phyloP scores from a whole-genome alignment of 2,329 filamentous ascomycete genomes.

The Monosporascus sp. region DNA sequence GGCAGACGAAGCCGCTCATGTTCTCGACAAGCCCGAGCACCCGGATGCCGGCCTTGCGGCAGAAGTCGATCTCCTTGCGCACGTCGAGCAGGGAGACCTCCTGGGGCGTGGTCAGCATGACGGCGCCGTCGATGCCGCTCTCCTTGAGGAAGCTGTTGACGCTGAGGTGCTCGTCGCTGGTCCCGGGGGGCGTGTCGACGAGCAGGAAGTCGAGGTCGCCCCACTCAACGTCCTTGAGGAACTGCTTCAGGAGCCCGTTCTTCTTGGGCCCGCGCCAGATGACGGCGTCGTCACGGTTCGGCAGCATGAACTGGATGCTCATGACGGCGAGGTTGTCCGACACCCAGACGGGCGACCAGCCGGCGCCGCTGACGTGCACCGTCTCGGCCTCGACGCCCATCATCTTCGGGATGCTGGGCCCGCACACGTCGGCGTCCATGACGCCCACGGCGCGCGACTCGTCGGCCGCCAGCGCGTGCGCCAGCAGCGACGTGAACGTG shows the following conservation, averaged over 20 bases:
- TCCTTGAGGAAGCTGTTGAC: slow-evolving; percentile 90
- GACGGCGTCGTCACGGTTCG: slow-evolving; percentile 86
- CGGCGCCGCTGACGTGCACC: slow-evolving; percentile 81
- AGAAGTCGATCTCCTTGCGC: slow-evolving; percentile 96
- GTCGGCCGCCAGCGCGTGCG: slow-evolving; percentile 82
- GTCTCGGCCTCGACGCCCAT: slow-evolving; percentile 94
- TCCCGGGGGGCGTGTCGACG: slow-evolving; percentile 93
- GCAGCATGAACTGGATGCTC: slow-evolving; percentile 98
- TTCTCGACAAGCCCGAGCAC: slow-evolving; percentile 93
- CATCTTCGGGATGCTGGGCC: slow-evolving; percentile 96
- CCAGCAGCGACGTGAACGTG: slow-evolving; percentile 83
- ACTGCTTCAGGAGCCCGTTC: slow-evolving; percentile 97
- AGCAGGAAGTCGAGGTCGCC: slow-evolving; percentile 89
- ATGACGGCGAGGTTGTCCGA: slow-evolving; percentile 91
- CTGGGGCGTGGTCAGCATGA: slow-evolving; percentile 91
- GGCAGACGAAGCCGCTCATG: slow-evolving; percentile 96
- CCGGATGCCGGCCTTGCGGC: slow-evolving; percentile 84
- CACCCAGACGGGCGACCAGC: slow-evolving; percentile 96
- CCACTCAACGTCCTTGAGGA: slow-evolving; percentile 97
- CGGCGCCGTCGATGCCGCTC: slow-evolving; percentile 86
- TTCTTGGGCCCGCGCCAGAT: slow-evolving; percentile 99
- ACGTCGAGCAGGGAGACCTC: slow-evolving; percentile 91
- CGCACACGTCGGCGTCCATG: slow-evolving; percentile 98
- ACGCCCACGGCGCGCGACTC: slow-evolving; percentile 77
- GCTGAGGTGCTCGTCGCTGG: slow-evolving; percentile 89